These are phyloP conservation scores for Pleurotus eryngii DNA, from an alignment of 768 basidiomycete genomes.

Conservation along the genomic window DNA sequence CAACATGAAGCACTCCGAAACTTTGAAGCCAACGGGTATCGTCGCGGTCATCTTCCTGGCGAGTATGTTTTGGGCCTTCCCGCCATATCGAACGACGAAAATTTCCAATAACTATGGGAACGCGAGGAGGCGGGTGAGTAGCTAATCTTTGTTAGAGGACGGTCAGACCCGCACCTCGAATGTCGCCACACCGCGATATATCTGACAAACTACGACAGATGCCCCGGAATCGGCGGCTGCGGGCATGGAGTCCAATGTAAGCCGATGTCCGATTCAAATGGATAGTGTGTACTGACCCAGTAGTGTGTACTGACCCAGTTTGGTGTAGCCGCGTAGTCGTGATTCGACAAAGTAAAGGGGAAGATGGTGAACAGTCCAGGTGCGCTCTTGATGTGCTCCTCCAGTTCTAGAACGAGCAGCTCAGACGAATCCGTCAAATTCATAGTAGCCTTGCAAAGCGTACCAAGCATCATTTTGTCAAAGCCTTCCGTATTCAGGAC, in stretches of 20 bases:
- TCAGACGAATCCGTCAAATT: background rate
- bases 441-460: background rate
- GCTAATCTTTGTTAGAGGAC: background rate
- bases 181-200: constrained; percentile 13
- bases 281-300: constrained; percentile 14
- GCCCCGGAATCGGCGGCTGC: constrained; percentile 17
- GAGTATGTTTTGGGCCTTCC: constrained; percentile 14
- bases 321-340: constrained; percentile 15
- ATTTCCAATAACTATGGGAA: constrained; percentile 22
- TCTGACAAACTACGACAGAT: constrained; percentile 18
- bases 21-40: too few relatives aligned
- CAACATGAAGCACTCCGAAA: too few relatives aligned
- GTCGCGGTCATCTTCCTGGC: constrained; percentile 1
- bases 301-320: constrained; percentile 16
- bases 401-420: constrained; percentile 9
- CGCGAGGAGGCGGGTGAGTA: background rate
- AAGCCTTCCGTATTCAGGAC: background rate
- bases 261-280: background rate
- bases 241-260: background rate
- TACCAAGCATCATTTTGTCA: background rate
- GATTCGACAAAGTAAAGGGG: constrained; percentile 18
- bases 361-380: constrained; percentile 13
- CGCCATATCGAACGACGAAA: constrained; percentile 16
- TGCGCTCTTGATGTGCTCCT: constrained; percentile 17
- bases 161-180: constrained; percentile 12